Evolutionary conservation across 352 stramenopile species (phyloP), one percentile per base, ranked within the genome.

Genomic region (Pilasporangium apinafurcum): DNA sequence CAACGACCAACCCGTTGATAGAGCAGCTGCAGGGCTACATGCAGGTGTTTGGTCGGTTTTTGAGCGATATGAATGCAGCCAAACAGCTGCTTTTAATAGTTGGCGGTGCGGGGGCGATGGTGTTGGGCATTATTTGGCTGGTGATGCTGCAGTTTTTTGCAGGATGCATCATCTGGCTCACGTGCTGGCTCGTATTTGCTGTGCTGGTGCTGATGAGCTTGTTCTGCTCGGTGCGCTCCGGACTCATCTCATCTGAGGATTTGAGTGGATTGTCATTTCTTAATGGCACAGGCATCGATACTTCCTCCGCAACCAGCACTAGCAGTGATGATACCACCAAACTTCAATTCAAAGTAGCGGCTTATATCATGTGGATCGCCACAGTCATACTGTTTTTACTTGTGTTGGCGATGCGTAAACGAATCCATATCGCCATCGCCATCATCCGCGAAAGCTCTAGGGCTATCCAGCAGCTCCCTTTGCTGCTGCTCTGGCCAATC

Each of bases 141-240:
- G 47, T 85, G 8, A 51, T 90, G 27, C 47, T 95, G n/a, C 77
- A 85, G 44, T 86, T 83, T 48, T 86, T 86, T 30, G 75, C 77
- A 3, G 70, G 69, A 2, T 78, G 62, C 39, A 75, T 92, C 26
- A 73, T 95, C n/a, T 92, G 79, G 78, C 49, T 86, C 34, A 88
- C 75, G 9, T 86, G 86, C 44, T 53, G 71, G 44, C 56, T 83
- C 9, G 66, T 89, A 21, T 37, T 93, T 8, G 27, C 75, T 29
- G 56, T 62, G n/a, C 59, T 92, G 5, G 33, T 90, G 7, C 37
- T 90, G 27, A 52, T 89, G 51, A 91, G 68, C 22, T 37, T 88
- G n/a, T 83, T 88, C 42, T 88, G 76, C 53, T 88, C 83, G 16
- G 63, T 83, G 29, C 60, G 77, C 18, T 61, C 71, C 2, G 82